These are phyloP conservation scores for Aspergillus fijiensis DNA, from an alignment of 2,329 filamentous ascomycete genomes.

Conservation along the genomic window DNA sequence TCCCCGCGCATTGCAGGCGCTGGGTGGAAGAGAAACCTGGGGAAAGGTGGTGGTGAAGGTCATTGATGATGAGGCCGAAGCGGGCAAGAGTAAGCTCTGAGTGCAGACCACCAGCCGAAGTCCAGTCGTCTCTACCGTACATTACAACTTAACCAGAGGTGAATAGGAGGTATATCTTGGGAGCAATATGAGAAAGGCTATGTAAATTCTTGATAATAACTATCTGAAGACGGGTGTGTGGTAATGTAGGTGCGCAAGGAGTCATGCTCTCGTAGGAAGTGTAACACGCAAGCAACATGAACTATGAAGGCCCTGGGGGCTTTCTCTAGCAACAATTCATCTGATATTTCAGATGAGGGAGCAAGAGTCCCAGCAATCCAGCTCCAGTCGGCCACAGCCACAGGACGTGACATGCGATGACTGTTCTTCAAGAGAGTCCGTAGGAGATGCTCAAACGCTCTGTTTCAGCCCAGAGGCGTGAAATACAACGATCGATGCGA, in stretches of 20 bases:
- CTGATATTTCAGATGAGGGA: constrained; percentile 8
- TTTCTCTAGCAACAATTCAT: constrained; percentile 41
- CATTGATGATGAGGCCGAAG: constrained; percentile 63
- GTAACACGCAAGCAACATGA: constrained; percentile 39
- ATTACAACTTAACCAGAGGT: neutral
- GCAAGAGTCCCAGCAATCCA: constrained; percentile 31
- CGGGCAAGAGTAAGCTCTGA: constrained; percentile 46
- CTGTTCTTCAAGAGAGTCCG: constrained; percentile 38
- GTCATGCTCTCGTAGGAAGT: constrained; percentile 45
- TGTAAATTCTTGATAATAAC: neutral
- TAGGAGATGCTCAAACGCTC: constrained; percentile 16
- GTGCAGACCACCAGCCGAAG: neutral
- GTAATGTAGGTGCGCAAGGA: constrained; percentile 46
- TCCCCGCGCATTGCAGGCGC: constrained; percentile 70
- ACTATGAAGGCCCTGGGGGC: constrained; percentile 46
- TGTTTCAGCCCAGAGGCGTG: constrained; percentile 4
- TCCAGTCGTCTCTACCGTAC: neutral
- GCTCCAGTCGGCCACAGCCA: constrained; percentile 44
- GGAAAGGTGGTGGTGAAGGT: constrained; percentile 93
- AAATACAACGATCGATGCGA: constrained; percentile 19
- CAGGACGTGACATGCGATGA: constrained; percentile 43
- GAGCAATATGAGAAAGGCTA: neutral
- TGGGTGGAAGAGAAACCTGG: constrained; percentile 84
- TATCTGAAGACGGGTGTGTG: neutral
- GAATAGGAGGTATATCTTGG: neutral